These are phyloP conservation scores for Colletotrichum cordylinicola DNA, from an alignment of 2,329 filamentous ascomycete species.

Conservation along the genomic window DNA sequence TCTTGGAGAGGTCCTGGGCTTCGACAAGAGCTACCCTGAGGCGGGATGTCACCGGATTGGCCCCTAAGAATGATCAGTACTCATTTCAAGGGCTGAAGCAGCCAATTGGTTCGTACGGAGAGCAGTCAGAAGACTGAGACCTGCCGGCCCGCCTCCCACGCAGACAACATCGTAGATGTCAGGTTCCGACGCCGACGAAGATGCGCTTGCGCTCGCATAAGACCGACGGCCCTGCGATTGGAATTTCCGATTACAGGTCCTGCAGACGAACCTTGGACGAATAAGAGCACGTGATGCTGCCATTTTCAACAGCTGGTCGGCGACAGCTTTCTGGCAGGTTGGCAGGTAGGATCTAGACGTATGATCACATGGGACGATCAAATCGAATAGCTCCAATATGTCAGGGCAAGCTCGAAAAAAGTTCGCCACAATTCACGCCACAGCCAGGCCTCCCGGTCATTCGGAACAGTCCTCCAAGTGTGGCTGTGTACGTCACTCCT, in stretches of 20 bases:
- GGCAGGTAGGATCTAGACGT: not conserved
- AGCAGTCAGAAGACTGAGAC: slow-evolving; percentile 80
- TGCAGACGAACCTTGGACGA: slow-evolving; percentile 47
- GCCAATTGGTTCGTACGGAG: slow-evolving; percentile 61
- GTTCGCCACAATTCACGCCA: slow-evolving; percentile 11
- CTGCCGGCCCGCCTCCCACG: slow-evolving; percentile 87
- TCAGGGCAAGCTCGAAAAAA: not conserved
- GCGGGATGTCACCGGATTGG: slow-evolving; percentile 75
- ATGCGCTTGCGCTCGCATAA: slow-evolving; percentile 13
- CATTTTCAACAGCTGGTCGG: not conserved
- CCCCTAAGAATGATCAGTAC: slow-evolving; percentile 54
- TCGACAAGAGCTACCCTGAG: slow-evolving; percentile 90
- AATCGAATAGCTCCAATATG: not conserved
- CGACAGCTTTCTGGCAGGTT: not conserved
- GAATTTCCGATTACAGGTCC: slow-evolving; percentile 49
- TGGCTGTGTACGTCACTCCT: not conserved
- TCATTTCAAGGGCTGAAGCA: not conserved
- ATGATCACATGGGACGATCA: slow-evolving; percentile 3
- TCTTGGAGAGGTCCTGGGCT: slow-evolving; percentile 80
- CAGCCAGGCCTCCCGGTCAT: not conserved
- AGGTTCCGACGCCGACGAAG: slow-evolving; percentile 29
- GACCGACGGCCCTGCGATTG: slow-evolving; percentile 35
- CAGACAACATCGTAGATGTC: slow-evolving; percentile 95
- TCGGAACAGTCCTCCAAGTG: not conserved
- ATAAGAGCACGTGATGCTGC: slow-evolving; percentile 25